Percentiles rank a stretch among this genome's conserved stretches.
phyloP scores from a whole-genome alignment of 495 filamentous ascomycete species.

The Podospora sp. region DNA sequence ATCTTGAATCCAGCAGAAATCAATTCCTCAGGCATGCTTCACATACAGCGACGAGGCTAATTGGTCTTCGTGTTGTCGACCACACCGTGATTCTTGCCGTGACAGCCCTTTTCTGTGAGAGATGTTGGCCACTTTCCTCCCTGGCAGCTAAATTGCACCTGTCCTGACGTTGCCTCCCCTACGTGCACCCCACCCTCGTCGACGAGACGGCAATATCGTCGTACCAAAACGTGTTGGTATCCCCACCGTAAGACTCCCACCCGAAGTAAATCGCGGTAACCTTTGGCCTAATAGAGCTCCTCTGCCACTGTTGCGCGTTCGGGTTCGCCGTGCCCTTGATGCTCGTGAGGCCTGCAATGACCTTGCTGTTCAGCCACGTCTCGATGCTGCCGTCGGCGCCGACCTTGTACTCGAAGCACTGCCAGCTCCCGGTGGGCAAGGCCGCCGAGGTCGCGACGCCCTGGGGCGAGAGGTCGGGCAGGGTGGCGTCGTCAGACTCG shows the following conservation, averaged over 20 bases:
- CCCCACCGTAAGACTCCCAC: conserved; percentile 62
- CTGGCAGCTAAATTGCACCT: too few relatives aligned
- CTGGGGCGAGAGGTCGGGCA: conserved; percentile 59
- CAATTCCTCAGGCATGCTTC: too few relatives aligned
- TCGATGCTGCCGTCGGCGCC: conserved; percentile 57
- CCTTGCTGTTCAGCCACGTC: conserved; percentile 58
- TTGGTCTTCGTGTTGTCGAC: too few relatives aligned
- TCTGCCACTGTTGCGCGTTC: conserved; percentile 56
- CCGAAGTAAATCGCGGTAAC: conserved; percentile 60
- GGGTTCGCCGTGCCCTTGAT: conserved; percentile 47
- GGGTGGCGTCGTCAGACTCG: conserved; percentile 62
- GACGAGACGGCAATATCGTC: conserved; percentile 54
- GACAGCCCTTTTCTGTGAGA: too few relatives aligned
- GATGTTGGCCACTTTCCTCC: too few relatives aligned
- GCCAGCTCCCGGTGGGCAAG: conserved; percentile 52
- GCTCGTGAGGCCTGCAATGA: conserved; percentile 52
- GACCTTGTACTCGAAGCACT: conserved; percentile 62
- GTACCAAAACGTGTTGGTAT: conserved; percentile 62
- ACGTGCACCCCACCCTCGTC: conserved; percentile 50
- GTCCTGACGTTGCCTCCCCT: neutral
- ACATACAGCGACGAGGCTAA: too few relatives aligned
- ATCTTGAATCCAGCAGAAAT: too few relatives aligned
- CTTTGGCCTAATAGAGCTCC: conserved; percentile 49
- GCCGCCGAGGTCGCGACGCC: conserved; percentile 54
- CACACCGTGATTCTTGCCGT: too few relatives aligned